Base-by-base conservation (phyloP, 2,329 filamentous ascomycete species). In the Trichophyton schoenleinii region DNA sequence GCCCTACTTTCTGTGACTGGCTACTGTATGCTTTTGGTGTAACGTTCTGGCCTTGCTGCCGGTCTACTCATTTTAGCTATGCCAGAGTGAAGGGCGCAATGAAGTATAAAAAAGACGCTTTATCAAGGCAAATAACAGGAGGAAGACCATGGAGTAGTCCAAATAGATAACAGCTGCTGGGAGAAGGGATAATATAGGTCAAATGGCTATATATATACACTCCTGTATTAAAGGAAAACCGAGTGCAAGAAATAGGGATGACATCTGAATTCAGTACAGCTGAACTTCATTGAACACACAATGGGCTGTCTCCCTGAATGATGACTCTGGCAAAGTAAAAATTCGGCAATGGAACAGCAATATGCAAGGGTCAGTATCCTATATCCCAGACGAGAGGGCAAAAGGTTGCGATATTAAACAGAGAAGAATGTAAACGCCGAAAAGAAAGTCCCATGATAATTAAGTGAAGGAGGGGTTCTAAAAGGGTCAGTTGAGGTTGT, bases 401-500 rank as follows among this genome's bases (percentile, higher is more conserved):
- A n/a, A 25, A 46, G 11, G 31, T 28, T 2, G 31, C 6, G 5
- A 58, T 57, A 60, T 46, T 49, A 36, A 48, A 36, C 18, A 31
- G 25, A 49, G 25, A 2, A 28, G 20, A 36, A 60, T 13, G 25
- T 57, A 38, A 57, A 60, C 59, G 59, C 49, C 59, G 15, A 57
- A 36, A 60, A 36, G 25, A 38, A 60, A 28, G 41, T 11, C 42
- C 42, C 34, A 28, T 58, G 13, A 28, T 3, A 41, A 20, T 9
- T n/a, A 61, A 60, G 64, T 60, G 61, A 57, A 57, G 65, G 57
- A 59, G 65, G 60, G 41, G 55, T 58, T 62, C 44, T 57, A 62
- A 62, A 61, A 67, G 66, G 66, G 60, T 42, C n/a, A 49, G 67
- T 58, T 64, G 57, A 60, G 28, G 6, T 61, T 64, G 66, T 64